Evolutionary conservation across 2,329 filamentous ascomycete species (phyloP), one percentile per base, ranked within the genome.

Genomic region (Aspergillus piperis): DNA sequence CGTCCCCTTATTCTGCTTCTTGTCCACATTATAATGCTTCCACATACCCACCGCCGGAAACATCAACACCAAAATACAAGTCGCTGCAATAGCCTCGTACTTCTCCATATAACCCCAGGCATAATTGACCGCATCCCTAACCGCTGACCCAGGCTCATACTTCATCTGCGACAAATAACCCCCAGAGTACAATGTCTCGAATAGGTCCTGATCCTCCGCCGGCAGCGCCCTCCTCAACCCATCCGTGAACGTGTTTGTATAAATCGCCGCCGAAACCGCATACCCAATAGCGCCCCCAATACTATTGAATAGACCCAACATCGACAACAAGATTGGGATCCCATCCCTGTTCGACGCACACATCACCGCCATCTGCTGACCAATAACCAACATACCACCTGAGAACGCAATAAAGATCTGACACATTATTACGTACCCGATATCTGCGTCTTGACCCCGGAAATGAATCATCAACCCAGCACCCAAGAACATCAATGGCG

Each of bases 281-380:
- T 63, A 62, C 6, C 76, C 76, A 15, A 78, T 72, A 3, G 75
- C 70, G 5, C 72, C 71, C 0, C 76, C 76, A 3, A 78, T 64
- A 38, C 68, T 77, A 39, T 68, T 65, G 61, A 71, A 74, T 23
- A 78, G 61, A 15, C 71, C 70, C 21, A 78, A 56, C 38, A 78
- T 62, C 2, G 76, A 72, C 17, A 78, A 65, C 64, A 77, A 69
- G 66, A 77, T 74, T 11, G 84, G 83, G 6, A 86, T 77, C 47
- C 84, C 79, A 55, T 83, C 78, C 55, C 86, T 83, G 57, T 80
- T 80, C 17, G 82, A 81, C 4, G 82, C 81, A 0, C 83, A 78
- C 71, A 88, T 83, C 47, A 87, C 81, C 6, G 85, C 83, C 65
- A 88, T 82, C 64, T 88, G 82, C 64, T 84, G 76, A 59, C 80